Percentiles rank a stretch among this genome's conserved stretches.
Evolutionary conservation across 768 basidiomycete species (phyloP).

Genomic region (Xanthoconium purpureum): DNA sequence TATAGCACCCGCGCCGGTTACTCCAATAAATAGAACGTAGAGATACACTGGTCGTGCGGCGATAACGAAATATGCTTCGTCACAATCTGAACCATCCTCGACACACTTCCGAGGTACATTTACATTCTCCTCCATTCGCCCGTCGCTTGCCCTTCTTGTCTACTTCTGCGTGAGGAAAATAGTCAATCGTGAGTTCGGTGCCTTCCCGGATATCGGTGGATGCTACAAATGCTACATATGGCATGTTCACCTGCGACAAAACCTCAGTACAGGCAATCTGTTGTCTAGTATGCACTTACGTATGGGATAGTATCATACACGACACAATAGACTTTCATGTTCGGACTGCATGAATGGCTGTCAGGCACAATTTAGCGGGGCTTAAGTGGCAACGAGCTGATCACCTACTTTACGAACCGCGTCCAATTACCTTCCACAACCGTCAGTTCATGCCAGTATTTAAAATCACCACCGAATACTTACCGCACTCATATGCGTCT

Average conservation of each 20-base stretch:
- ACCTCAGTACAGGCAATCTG: background rate
- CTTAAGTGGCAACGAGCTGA: background rate
- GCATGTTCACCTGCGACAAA: slow-evolving; percentile 48
- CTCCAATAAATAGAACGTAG: no score
- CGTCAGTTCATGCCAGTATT: slow-evolving; percentile 1
- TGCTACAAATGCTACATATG: slow-evolving; percentile 61
- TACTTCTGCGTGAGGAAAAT: slow-evolving; percentile 45
- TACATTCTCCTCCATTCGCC: slow-evolving; percentile 32
- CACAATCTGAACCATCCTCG: slow-evolving; percentile 36
- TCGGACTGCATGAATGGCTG: slow-evolving; percentile 70
- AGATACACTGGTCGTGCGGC: background rate
- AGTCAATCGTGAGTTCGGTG: slow-evolving; percentile 64
- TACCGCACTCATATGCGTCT: slow-evolving; percentile 51
- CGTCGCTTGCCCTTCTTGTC: slow-evolving; percentile 27
- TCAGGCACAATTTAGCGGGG: slow-evolving; percentile 2
- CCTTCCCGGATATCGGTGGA: slow-evolving; percentile 43
- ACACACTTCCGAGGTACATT: slow-evolving; percentile 37
- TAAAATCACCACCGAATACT: slow-evolving; percentile 13
- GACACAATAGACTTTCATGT: slow-evolving; percentile 53
- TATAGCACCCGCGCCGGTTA: no score
- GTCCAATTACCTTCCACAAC: slow-evolving; percentile 64
- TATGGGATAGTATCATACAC: slow-evolving; percentile 60
- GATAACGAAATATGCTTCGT: background rate
- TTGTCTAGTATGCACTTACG: slow-evolving; percentile 31
- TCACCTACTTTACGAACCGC: slow-evolving; percentile 64